Evolutionary conservation across 495 filamentous ascomycete genomes (phyloP).

Genomic region (Diplogelasinospora grovesii): DNA sequence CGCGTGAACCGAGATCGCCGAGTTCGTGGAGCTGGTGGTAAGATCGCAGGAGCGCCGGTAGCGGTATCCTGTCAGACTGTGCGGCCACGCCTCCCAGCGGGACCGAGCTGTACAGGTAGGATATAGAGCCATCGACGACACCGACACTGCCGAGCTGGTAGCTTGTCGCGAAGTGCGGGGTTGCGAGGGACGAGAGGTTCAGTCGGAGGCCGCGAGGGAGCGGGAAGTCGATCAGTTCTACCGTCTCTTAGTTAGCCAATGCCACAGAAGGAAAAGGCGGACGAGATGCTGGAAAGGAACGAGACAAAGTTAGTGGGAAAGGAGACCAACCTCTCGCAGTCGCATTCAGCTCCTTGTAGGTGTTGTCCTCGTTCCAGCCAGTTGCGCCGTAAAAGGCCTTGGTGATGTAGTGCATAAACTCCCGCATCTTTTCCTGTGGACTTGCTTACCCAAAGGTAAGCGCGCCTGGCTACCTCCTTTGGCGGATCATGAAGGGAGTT

Average conservation of each 20-base stretch:
- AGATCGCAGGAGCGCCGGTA: slow-evolving; percentile 40
- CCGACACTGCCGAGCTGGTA: slow-evolving; percentile 81
- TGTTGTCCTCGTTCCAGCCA: slow-evolving; percentile 88
- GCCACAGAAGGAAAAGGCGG: neutral
- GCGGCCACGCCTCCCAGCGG: slow-evolving; percentile 50
- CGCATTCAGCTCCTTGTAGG: slow-evolving; percentile 78
- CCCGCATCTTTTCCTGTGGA: slow-evolving; percentile 59
- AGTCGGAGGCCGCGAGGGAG: slow-evolving; percentile 74
- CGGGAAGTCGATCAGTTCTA: slow-evolving; percentile 77
- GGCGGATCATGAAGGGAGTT: slow-evolving; percentile 20
- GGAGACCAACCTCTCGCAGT: slow-evolving; percentile 65
- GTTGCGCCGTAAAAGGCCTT: slow-evolving; percentile 83
- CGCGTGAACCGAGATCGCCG: slow-evolving; percentile 20
- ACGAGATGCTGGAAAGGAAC: neutral
- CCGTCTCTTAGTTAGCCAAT: neutral
- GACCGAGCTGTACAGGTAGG: slow-evolving; percentile 82
- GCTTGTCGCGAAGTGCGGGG: slow-evolving; percentile 84
- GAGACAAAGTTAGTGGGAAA: neutral
- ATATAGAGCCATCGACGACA: slow-evolving; percentile 83
- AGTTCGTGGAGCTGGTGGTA: slow-evolving; percentile 39
- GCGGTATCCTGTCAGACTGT: slow-evolving; percentile 39
- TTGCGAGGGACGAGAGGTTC: slow-evolving; percentile 81
- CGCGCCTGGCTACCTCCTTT: slow-evolving; percentile 13
- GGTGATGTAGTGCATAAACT: slow-evolving; percentile 98
- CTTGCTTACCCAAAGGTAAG: slow-evolving; percentile 12